Base-by-base conservation (phyloP, 768 basidiomycete species). In the Trametes meyenii region DNA sequence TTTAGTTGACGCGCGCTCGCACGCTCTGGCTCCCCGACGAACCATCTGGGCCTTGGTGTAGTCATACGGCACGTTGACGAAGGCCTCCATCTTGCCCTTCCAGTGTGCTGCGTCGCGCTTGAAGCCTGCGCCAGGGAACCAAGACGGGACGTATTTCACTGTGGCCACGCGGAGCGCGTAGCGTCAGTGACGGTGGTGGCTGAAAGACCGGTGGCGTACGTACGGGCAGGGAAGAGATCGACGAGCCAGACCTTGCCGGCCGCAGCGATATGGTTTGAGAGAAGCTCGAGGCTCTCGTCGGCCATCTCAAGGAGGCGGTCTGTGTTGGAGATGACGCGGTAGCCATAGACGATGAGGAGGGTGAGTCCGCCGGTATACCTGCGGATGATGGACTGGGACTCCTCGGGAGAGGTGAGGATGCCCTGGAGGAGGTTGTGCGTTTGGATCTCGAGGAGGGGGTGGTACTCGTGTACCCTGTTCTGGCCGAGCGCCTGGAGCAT, bases 401-500 rank as follows among this genome's bases (percentile, higher is more conserved):
- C 71, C 39, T 66, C 59, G 16, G 79, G 77, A 63, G 74, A 67
- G 55, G 77, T 75, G 62, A 88, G 72, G 50, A 90, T 77, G 8
- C 81, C 75, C 44, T 75, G 79, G 42, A 90, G 79, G 69, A 90
- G 86, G 1, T 75, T 75, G 56, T 79, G 78, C 4, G 86, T 88
- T 67, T 83, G 82, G 39, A 79, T 79, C 64, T 81, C 75, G 43
- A 89, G 75, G 33, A 88, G 76, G 0, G 85, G 85, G 50, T 84
- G 74, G 71, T 89, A 91, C 4, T 73, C 68, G 10, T 82, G 79
- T 58, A 90, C 83, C 21, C 72, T 76, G 12, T 78, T 76, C 29
- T 77, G 63, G 39, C 83, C 82, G 39, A 91, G 79, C 6, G 88
- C 87, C 52, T 82, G 81, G 69, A 85, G 84, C 74, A 90, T 82